phyloP scores from a whole-genome alignment of 805 yeast genomes.

The Tetrapisispora pingtungensis region DNA sequence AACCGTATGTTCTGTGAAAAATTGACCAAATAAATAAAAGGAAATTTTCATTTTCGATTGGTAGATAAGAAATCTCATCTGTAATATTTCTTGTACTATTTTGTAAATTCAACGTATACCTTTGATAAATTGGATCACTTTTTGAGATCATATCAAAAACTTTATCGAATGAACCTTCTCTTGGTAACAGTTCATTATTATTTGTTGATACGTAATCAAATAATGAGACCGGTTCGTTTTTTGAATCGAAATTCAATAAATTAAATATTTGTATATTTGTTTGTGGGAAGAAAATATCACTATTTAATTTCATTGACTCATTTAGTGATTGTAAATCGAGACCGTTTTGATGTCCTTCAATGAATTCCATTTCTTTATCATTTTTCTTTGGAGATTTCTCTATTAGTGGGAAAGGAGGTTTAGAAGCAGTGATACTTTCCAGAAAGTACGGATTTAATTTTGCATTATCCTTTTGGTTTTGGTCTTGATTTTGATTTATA shows the following conservation, averaged over 20 bases:
- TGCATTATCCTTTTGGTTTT: too few relatives aligned
- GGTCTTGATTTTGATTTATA: too few relatives aligned
- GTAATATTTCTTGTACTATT: not conserved
- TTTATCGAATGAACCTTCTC: conserved; percentile 1
- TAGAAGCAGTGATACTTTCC: not conserved
- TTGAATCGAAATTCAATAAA: conserved; percentile 2
- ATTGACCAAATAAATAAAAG: conserved; percentile 5
- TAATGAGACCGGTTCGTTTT: not conserved
- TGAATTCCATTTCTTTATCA: not conserved
- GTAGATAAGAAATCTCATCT: not conserved
- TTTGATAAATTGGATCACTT: not conserved
- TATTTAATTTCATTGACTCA: not conserved
- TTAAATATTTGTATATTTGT: not conserved
- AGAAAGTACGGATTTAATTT: not conserved
- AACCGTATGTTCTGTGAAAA: not conserved
- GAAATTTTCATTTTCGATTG: conserved; percentile 4
- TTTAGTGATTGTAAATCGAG: not conserved
- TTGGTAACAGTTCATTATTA: not conserved
- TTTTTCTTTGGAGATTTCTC: not conserved
- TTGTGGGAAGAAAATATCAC: conserved; percentile 2
- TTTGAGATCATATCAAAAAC: not conserved
- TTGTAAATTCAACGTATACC: not conserved
- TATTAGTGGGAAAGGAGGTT: conserved; percentile 1
- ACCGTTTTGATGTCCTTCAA: not conserved
- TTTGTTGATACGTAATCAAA: not conserved